Conservation (phyloP, 2,329 filamentous ascomycete species). For the Alternaria gansuensis region DNA sequence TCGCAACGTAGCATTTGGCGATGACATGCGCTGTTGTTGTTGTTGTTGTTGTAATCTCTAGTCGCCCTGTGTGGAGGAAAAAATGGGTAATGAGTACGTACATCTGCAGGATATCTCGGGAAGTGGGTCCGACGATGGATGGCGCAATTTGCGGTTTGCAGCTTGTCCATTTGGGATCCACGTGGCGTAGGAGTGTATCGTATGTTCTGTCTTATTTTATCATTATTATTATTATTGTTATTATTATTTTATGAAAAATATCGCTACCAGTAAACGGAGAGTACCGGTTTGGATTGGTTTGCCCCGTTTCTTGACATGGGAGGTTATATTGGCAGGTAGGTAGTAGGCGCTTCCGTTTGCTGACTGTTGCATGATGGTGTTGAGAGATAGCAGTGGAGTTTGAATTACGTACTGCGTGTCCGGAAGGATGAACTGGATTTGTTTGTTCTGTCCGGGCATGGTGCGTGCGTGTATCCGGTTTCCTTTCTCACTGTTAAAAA, state of each 20-base stretch:
- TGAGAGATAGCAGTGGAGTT: conserved; percentile 4
- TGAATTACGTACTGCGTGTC: conserved; percentile 4
- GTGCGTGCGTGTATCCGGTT: not conserved
- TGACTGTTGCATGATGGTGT: not conserved
- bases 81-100: conserved; percentile 1
- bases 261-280: not conserved
- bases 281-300: conserved; percentile 4
- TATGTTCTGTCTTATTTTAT: not conserved
- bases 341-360: not conserved
- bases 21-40: not conserved
- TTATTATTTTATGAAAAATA: no score
- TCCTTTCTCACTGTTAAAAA: not conserved
- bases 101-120: not conserved
- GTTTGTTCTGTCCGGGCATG: not conserved
- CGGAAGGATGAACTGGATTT: not conserved
- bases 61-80: not conserved
- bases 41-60: not conserved
- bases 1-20: not conserved
- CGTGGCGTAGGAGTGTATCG: conserved; percentile 1
- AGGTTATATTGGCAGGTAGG: not conserved
- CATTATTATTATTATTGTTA: no score
- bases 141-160: conserved; percentile 4
- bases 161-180: conserved; percentile 4
- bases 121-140: not conserved
- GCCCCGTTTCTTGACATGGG: not conserved